Conservation (phyloP, 768 basidiomycete genomes). For the Vararia minispora region DNA sequence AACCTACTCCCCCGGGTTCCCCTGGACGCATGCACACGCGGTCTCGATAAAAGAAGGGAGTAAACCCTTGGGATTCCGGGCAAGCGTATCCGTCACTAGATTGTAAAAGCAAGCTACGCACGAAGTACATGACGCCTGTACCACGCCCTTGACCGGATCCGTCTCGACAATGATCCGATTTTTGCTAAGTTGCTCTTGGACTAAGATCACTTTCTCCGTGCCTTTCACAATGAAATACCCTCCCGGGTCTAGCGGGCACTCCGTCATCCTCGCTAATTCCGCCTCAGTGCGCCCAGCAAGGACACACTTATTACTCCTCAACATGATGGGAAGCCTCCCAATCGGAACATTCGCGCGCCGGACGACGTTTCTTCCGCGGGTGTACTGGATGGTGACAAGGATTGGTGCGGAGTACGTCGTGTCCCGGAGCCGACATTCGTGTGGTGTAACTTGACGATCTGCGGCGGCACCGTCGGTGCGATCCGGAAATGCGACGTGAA, state of each 20-base stretch:
- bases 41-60: too few relatives aligned
- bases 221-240: constrained; percentile 99
- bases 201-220: constrained; percentile 97
- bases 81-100: too few relatives aligned
- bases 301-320: constrained; percentile 91
- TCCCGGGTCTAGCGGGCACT: constrained; percentile 98
- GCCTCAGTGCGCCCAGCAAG: constrained; percentile 66
- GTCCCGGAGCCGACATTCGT: constrained; percentile 94
- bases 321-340: constrained; percentile 91
- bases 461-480: constrained; percentile 74
- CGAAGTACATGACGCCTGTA: constrained; percentile 96
- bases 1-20: too few relatives aligned
- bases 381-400: constrained; percentile 90
- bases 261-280: constrained; percentile 87
- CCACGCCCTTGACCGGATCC: constrained; percentile 78
- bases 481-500: constrained; percentile 85
- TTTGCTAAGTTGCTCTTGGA: constrained; percentile 98
- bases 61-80: too few relatives aligned
- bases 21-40: too few relatives aligned
- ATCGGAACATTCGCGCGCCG: constrained; percentile 75
- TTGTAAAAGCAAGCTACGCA: constrained; percentile 29
- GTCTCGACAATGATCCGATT: constrained; percentile 98
- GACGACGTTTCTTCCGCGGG: constrained; percentile 82
- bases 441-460: constrained; percentile 82
- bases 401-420: constrained; percentile 92